Evolutionary conservation across 1,284 basidiomycete species (phyloP).

Genomic region (Neonothopanus nambi): DNA sequence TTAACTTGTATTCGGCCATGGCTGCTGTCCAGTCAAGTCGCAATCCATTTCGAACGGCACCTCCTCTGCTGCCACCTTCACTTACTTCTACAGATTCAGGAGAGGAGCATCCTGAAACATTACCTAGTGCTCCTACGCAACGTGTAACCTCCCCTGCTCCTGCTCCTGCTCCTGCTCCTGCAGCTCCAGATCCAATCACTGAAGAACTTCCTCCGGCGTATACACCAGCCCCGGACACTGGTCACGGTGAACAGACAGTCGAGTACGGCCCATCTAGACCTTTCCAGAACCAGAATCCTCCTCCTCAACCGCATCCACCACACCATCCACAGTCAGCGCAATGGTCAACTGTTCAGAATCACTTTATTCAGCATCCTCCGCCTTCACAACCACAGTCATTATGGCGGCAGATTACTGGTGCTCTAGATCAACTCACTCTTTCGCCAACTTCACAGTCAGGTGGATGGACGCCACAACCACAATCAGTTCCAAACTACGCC

Average conservation of each 20-base stretch:
- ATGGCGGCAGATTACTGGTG: constrained; percentile 17
- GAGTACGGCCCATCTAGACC: constrained; percentile 63
- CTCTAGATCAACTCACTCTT: constrained; percentile 18
- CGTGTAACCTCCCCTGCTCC: background rate
- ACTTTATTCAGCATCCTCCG: constrained; percentile 4
- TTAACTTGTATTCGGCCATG: too few species aligned
- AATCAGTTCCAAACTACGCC: background rate
- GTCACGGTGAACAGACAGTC: constrained; percentile 58
- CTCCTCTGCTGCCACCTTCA: background rate
- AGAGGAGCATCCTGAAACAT: too few species aligned
- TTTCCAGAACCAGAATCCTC: constrained; percentile 49
- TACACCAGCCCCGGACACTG: constrained; percentile 51
- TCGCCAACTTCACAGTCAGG: background rate
- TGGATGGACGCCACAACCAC: constrained; percentile 2
- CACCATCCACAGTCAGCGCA: constrained; percentile 12
- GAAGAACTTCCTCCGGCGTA: constrained; percentile 70
- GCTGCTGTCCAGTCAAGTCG: constrained; percentile 1
- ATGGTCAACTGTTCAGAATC: constrained; percentile 16
- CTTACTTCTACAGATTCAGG: background rate
- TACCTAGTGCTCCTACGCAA: background rate
- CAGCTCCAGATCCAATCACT: constrained; percentile 4
- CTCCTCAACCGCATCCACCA: constrained; percentile 20
- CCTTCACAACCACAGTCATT: constrained; percentile 13
- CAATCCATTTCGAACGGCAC: constrained; percentile 9
- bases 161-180: background rate